phyloP scores from a whole-genome alignment of 2,329 filamentous ascomycete species.

The Mollisiaceae sp. region DNA sequence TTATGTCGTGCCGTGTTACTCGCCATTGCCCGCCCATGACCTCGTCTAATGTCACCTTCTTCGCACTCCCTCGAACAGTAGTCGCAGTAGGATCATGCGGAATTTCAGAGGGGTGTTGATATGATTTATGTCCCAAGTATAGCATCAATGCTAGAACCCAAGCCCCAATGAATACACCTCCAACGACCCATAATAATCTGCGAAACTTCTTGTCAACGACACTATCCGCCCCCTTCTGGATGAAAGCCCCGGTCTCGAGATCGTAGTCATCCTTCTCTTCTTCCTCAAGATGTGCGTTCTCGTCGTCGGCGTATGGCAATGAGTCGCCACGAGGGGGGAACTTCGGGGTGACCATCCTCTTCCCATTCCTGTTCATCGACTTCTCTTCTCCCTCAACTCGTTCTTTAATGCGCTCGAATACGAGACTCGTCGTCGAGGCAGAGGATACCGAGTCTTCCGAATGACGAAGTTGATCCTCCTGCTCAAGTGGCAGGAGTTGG shows the following conservation, averaged over 20 bases:
- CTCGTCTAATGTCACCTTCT: slow-evolving; percentile 75
- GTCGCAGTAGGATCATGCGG: slow-evolving; percentile 73
- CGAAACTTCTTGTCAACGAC: slow-evolving; percentile 70
- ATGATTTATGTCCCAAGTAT: slow-evolving; percentile 69
- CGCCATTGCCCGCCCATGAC: slow-evolving; percentile 70
- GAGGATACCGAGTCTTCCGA: slow-evolving; percentile 65
- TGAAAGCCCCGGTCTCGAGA: slow-evolving; percentile 50
- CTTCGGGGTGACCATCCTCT: slow-evolving; percentile 38
- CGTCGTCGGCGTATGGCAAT: slow-evolving; percentile 38
- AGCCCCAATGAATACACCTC: slow-evolving; percentile 63
- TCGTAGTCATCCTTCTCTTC: slow-evolving; percentile 48
- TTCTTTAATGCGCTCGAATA: slow-evolving; percentile 78
- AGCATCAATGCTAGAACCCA: slow-evolving; percentile 73
- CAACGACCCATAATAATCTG: slow-evolving; percentile 59
- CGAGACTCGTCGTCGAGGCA: slow-evolving; percentile 81
- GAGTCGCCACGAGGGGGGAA: slow-evolving; percentile 36
- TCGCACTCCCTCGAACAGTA: slow-evolving; percentile 65
- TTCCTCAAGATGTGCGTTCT: slow-evolving; percentile 32
- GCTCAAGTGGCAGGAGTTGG: slow-evolving; percentile 35
- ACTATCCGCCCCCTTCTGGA: slow-evolving; percentile 48
- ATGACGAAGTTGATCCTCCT: slow-evolving; percentile 28
- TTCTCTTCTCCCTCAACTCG: slow-evolving; percentile 32
- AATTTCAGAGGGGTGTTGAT: slow-evolving; percentile 67
- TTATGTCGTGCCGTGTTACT: slow-evolving; percentile 67
- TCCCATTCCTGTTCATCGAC: slow-evolving; percentile 29